phyloP scores from a whole-genome alignment of 2,329 filamentous ascomycete genomes.

The Kalmusia sp. region DNA sequence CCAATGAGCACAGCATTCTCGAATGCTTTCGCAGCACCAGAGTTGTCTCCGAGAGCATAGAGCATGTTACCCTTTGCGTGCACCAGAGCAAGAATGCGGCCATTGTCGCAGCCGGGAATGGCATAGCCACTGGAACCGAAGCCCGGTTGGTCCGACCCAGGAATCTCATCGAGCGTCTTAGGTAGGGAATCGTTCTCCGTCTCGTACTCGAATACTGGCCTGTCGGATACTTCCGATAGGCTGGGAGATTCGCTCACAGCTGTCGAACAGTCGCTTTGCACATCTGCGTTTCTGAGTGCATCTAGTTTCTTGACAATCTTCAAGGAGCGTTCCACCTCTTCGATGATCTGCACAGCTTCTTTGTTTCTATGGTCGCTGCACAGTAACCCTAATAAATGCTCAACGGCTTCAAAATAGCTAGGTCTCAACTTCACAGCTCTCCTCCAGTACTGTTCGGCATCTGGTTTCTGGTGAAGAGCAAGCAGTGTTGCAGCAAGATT shows the following conservation, averaged over 20 bases:
- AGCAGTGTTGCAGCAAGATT: conserved; percentile 91
- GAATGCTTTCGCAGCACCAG: conserved; percentile 83
- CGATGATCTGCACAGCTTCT: conserved; percentile 88
- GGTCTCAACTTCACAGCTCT: conserved; percentile 83
- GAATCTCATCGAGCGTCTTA: conserved; percentile 49
- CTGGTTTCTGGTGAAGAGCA: conserved; percentile 79
- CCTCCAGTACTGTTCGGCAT: conserved; percentile 87
- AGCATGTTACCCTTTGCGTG: conserved; percentile 99
- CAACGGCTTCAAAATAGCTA: conserved; percentile 91
- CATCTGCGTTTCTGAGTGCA: conserved; percentile 58
- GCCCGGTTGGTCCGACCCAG: conserved; percentile 56
- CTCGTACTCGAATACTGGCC: conserved; percentile 62
- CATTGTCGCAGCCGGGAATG: conserved; percentile 86
- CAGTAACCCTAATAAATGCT: conserved; percentile 88
- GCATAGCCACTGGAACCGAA: conserved; percentile 85
- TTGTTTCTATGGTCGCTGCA: conserved; percentile 80
- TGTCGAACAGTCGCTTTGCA: conserved; percentile 66
- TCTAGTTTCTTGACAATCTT: conserved; percentile 57
- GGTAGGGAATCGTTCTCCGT: conserved; percentile 47
- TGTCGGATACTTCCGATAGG: conserved; percentile 64
- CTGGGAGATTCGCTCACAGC: conserved; percentile 63
- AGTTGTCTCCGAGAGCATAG: conserved; percentile 85
- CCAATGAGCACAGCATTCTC: conserved; percentile 94
- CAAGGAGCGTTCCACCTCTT: conserved; percentile 79
- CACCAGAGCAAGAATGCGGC: conserved; percentile 88